Base-by-base conservation (phyloP, 2,329 filamentous ascomycete species). In the Neopestalotiopsis rosae region DNA sequence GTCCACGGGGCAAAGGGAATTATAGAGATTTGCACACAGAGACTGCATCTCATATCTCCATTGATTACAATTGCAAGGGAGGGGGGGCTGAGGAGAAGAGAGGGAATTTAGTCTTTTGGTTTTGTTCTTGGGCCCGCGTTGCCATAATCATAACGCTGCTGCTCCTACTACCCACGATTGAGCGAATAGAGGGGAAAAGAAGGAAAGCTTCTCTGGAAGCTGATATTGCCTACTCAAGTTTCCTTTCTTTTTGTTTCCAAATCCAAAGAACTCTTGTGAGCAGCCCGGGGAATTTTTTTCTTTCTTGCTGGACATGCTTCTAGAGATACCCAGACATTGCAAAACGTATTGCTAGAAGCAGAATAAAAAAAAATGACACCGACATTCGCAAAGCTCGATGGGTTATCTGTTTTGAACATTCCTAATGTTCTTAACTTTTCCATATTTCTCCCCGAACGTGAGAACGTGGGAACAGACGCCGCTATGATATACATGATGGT, bases 301-400 rank as follows among this genome's bases (percentile, higher is more conserved):
- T 62, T 52, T 17, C 17, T 52, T 3, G 30, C 32, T 62, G 30
- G 59, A 38, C 28, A 62, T 40, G 59, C 59, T 62, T 62, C 59
- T 62, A 40, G 30, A 62, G 59, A 62, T 62, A 62, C 32, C 59
- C 59, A 38, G 17, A 13, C 10, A 38, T 20, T 17, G n/a, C 13
- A 34, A 38, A 30, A 12, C 34, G 59, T 62, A 42, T 28, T 40
- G 20, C 30, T 62, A 62, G 59, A 62, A 62, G 59, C 59, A 52
- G 59, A 62, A 62, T 62, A 38, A 42, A 62, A 20, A 61, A 40
- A 20, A 52, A n/a, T 28, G n/a, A 52, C 9, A 38, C 34, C 6
- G 34, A 38, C n/a, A n/a, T 49, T 49, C 42, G 7, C 42, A 24
- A 52, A 52, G 1, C 17, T 52, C 17, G 45, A 52, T 52, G 45